phyloP scores from a whole-genome alignment of 202 grass and related monocot species.

The Eragrostis tef region DNA sequence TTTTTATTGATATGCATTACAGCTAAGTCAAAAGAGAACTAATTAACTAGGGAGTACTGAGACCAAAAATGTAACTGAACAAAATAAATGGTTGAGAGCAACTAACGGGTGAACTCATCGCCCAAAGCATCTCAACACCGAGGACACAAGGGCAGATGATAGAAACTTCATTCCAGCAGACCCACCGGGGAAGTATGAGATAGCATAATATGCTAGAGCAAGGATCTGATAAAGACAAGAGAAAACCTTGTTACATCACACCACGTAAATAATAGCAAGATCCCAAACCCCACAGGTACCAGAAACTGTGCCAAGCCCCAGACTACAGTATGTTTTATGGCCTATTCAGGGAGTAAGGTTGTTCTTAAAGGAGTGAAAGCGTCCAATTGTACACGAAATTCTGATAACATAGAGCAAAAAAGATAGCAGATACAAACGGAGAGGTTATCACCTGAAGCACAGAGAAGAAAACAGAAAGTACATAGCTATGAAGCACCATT shows the following conservation, averaged over 20 bases:
- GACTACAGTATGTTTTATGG: slow-evolving; percentile 11
- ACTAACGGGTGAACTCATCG: slow-evolving; percentile 61
- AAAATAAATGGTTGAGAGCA: slow-evolving; percentile 37
- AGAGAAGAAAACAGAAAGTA: slow-evolving; percentile 97
- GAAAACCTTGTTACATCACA: slow-evolving; percentile 37
- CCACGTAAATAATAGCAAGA: neutral
- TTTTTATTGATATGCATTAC: neutral
- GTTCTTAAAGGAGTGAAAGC: slow-evolving; percentile 17
- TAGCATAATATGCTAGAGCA: slow-evolving; percentile 88
- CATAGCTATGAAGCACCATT: slow-evolving; percentile 95
- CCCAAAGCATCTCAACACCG: slow-evolving; percentile 76
- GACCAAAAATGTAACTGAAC: slow-evolving; percentile 28
- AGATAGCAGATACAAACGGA: neutral
- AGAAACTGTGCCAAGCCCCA: slow-evolving; percentile 7
- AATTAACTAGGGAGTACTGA: neutral
- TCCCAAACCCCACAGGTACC: neutral
- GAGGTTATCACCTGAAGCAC: slow-evolving; percentile 71
- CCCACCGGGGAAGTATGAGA: slow-evolving; percentile 96
- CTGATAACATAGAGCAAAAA: slow-evolving; percentile 28
- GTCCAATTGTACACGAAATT: neutral
- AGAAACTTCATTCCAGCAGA: slow-evolving; percentile 93
- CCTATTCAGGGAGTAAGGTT: slow-evolving; percentile 15
- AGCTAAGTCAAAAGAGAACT: slow-evolving; percentile 28
- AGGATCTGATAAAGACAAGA: slow-evolving; percentile 65
- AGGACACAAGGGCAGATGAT: slow-evolving; percentile 68